Percentiles rank a stretch among this genome's conserved stretches.
Evolutionary conservation across 192 early-diverging fungal genomes (phyloP).

Genomic region (Kappamyces sp.): DNA sequence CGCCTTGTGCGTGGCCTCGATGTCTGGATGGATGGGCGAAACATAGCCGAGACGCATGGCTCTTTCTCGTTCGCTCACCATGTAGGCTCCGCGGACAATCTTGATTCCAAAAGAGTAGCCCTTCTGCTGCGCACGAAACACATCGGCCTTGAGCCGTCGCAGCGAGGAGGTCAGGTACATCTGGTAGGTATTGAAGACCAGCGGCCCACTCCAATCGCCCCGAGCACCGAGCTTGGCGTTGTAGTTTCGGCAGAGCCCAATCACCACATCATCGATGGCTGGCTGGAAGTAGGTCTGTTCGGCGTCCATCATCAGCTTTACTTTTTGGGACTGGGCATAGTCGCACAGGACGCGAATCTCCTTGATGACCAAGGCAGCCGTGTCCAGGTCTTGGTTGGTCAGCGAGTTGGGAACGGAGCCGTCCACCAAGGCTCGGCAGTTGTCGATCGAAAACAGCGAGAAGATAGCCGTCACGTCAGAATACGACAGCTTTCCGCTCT

Average conservation of each 20-base stretch:
- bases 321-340: constrained; percentile 54
- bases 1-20: constrained; percentile 74
- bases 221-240: constrained; percentile 41
- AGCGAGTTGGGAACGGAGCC: constrained; percentile 11
- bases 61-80: constrained; percentile 66
- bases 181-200: constrained; percentile 94
- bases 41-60: constrained; percentile 62
- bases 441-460: constrained; percentile 53
- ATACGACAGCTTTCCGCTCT: constrained; percentile 57
- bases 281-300: constrained; percentile 93
- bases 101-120: constrained; percentile 79
- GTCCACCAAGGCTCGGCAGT: constrained; percentile 39
- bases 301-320: constrained; percentile 85
- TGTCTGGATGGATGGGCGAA: constrained; percentile 74
- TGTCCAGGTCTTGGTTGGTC: constrained; percentile 57
- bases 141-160: constrained; percentile 59
- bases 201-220: constrained; percentile 32
- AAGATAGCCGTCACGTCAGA: constrained; percentile 60
- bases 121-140: constrained; percentile 57
- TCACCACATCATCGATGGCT: constrained; percentile 79
- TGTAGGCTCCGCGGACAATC: constrained; percentile 82
- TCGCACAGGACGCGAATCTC: constrained; percentile 64
- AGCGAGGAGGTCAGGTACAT: constrained; percentile 79
- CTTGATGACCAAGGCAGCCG: constrained; percentile 60
- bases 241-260: constrained; percentile 63